Conservation (phyloP, 805 yeast genomes). For the Candida coleopterorum region DNA sequence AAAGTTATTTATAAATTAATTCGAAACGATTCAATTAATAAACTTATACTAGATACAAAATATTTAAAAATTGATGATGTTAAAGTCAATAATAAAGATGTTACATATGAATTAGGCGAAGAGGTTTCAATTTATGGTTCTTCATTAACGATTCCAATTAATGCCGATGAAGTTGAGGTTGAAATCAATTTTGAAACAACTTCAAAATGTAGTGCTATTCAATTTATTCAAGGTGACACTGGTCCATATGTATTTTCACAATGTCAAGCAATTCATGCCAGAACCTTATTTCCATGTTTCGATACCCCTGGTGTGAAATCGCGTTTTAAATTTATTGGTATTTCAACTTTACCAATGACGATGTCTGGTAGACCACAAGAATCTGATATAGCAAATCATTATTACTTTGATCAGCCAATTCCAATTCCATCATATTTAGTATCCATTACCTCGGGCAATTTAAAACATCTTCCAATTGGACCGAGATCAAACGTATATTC, state of each 20-base stretch:
- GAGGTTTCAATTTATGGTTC: constrained; percentile 22
- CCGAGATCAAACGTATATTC: constrained; percentile 30
- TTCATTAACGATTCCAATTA: constrained; percentile 16
- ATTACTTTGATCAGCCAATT: constrained; percentile 27
- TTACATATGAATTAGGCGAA: constrained; percentile 10
- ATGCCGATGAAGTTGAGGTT: constrained; percentile 9
- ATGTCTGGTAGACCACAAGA: constrained; percentile 28
- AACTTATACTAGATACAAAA: constrained; percentile 24
- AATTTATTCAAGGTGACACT: constrained; percentile 29
- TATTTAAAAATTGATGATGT: constrained; percentile 16
- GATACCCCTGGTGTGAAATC: constrained; percentile 33
- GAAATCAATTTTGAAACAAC: constrained; percentile 23
- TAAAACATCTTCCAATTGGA: constrained; percentile 26
- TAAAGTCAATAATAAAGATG: constrained; percentile 15
- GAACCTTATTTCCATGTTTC: constrained; percentile 33
- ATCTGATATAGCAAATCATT: constrained; percentile 11
- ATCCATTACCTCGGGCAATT: constrained; percentile 30
- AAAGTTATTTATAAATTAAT: constrained; percentile 18
- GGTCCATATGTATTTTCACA: constrained; percentile 34
- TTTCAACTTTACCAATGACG: constrained; percentile 21
- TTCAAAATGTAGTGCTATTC: constrained; percentile 28
- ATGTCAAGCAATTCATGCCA: constrained; percentile 33
- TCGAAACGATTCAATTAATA: constrained; percentile 5
- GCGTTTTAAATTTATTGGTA: constrained; percentile 21
- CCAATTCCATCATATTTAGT: constrained; percentile 33